Evolutionary conservation across 2,329 filamentous ascomycete genomes (phyloP).

Genomic region (Fusarium sp.): DNA sequence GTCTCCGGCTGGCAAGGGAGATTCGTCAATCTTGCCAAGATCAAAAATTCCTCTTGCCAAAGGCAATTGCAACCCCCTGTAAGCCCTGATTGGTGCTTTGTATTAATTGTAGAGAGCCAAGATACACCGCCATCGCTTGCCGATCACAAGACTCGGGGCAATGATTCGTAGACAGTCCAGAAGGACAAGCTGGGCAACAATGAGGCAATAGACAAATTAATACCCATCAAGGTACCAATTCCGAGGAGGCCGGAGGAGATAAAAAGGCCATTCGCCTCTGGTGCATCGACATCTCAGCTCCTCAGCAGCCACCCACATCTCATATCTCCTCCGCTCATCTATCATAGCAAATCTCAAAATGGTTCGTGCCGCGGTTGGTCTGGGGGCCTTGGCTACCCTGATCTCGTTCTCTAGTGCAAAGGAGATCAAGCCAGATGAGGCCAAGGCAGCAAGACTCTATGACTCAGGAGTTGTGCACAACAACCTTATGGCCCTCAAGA

Average conservation of each 20-base stretch:
- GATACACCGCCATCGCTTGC: background rate
- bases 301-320: background rate
- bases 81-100: conserved; percentile 4
- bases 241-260: background rate
- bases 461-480: conserved; percentile 38
- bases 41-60: background rate
- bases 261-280: background rate
- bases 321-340: background rate
- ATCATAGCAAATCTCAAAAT: conserved; percentile 10
- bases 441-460: conserved; percentile 26
- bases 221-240: background rate
- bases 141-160: background rate
- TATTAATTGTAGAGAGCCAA: background rate
- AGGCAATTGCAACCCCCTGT: background rate
- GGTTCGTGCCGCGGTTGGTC: conserved; percentile 31
- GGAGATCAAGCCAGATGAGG: conserved; percentile 33
- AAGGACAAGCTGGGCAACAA: background rate
- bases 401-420: conserved; percentile 23
- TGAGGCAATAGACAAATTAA: background rate
- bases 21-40: conserved; percentile 28
- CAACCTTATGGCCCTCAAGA: conserved; percentile 32
- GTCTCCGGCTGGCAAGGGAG: background rate
- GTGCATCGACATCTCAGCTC: too few species aligned
- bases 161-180: background rate
- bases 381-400: conserved; percentile 23